Evolutionary conservation across 352 stramenopile species (phyloP).

Genomic region (Discostella stelligera): DNA sequence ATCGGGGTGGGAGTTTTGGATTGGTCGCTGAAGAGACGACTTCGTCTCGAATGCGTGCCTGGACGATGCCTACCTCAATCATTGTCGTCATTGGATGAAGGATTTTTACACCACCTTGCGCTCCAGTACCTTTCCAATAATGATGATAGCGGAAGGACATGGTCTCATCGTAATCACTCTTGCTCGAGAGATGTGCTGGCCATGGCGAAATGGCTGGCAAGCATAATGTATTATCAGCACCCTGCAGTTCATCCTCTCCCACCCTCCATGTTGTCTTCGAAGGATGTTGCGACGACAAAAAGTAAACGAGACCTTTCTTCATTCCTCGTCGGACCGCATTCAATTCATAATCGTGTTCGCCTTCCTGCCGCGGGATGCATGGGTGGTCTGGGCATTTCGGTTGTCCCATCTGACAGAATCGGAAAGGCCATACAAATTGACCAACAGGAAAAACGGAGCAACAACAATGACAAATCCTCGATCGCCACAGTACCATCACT

Average conservation of each 20-base stretch:
- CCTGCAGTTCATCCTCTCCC: slow-evolving; percentile 47
- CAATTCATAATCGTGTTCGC: slow-evolving; percentile 29
- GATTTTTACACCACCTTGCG: slow-evolving; percentile 27
- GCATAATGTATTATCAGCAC: slow-evolving; percentile 57
- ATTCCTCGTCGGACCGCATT: slow-evolving; percentile 16
- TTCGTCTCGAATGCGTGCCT: slow-evolving; percentile 39
- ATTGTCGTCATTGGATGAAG: slow-evolving; percentile 25
- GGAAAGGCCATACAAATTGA: neutral
- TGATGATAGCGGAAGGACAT: neutral
- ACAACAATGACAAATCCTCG: neutral
- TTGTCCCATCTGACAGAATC: neutral
- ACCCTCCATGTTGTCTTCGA: slow-evolving; percentile 4
- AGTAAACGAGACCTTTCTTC: slow-evolving; percentile 18
- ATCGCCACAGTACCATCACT: slow-evolving; percentile 23
- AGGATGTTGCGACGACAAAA: neutral
- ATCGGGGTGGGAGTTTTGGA: slow-evolving; percentile 38
- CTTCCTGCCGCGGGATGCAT: slow-evolving; percentile 29
- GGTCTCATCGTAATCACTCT: no score
- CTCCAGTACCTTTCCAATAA: slow-evolving; percentile 28
- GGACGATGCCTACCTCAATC: slow-evolving; percentile 31
- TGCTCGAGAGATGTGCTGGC: slow-evolving; percentile 24
- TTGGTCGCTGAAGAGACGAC: slow-evolving; percentile 54
- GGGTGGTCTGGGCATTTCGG: slow-evolving; percentile 34
- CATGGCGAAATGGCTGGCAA: slow-evolving; percentile 41
- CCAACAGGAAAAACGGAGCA: neutral